Conservation (phyloP, 2,329 filamentous ascomycete species). For the Teratosphaeria destructans region DNA sequence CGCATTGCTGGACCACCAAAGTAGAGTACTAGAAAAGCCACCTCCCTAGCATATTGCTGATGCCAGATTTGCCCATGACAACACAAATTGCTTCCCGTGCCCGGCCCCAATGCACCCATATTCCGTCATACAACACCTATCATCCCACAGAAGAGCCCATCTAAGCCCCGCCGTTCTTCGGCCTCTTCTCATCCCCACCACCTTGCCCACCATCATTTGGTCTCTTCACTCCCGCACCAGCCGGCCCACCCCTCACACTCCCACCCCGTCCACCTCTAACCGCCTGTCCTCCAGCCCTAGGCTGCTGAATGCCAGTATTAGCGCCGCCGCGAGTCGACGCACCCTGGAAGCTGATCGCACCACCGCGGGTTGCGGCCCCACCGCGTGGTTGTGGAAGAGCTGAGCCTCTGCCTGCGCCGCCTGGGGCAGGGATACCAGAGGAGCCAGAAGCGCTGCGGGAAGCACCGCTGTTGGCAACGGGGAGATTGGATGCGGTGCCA, state of each 20-base stretch:
- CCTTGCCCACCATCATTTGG: conserved; percentile 21
- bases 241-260: conserved; percentile 1
- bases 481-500: neutral
- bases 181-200: conserved; percentile 21
- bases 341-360: conserved; percentile 4
- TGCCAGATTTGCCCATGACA: neutral
- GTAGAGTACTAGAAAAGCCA: neutral
- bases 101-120: neutral
- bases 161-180: neutral
- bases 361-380: conserved; percentile 9
- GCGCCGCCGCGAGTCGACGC: conserved; percentile 7
- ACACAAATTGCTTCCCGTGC: neutral
- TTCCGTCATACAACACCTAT: neutral
- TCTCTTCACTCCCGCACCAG: conserved; percentile 22
- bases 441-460: conserved; percentile 3
- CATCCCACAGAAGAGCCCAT: neutral
- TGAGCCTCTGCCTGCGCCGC: conserved; percentile 12
- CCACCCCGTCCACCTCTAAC: conserved; percentile 14
- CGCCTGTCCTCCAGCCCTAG: conserved; percentile 12
- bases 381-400: conserved; percentile 15
- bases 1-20: neutral
- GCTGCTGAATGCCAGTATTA: conserved; percentile 3
- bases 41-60: neutral
- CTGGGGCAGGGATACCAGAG: conserved; percentile 6
- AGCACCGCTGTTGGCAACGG: neutral